phyloP scores from a whole-genome alignment of 2,329 filamentous ascomycete genomes.

The Aspergillus latus region DNA sequence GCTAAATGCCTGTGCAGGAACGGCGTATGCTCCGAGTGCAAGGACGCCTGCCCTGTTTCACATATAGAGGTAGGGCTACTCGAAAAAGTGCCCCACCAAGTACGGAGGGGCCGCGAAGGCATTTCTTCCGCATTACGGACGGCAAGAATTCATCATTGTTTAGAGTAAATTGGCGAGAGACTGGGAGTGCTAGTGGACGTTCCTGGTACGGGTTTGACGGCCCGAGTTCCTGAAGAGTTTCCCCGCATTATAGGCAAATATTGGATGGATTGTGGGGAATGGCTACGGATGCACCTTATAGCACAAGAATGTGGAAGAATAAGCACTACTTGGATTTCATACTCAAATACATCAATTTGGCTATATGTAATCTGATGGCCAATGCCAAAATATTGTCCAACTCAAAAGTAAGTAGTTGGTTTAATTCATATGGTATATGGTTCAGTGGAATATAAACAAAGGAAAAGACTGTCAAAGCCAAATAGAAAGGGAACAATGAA shows the following conservation, averaged over 20 bases:
- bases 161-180: neutral
- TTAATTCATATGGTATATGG: neutral
- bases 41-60: neutral
- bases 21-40: neutral
- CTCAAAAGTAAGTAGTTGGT: neutral
- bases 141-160: neutral
- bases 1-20: neutral
- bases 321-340: no score
- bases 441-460: neutral
- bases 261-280: neutral
- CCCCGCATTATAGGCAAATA: neutral
- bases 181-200: neutral
- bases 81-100: neutral
- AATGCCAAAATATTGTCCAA: neutral
- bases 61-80: neutral
- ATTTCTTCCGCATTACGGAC: neutral
- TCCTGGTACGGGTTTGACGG: slow-evolving; percentile 12
- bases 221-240: slow-evolving; percentile 10
- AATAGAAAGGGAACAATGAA: neutral
- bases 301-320: no score
- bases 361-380: no score
- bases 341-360: no score
- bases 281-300: neutral
- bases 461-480: slow-evolving; percentile 21
- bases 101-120: no score